Evolutionary conservation across 2,329 filamentous ascomycete genomes (phyloP).

Genomic region (Nakataea oryzae): DNA sequence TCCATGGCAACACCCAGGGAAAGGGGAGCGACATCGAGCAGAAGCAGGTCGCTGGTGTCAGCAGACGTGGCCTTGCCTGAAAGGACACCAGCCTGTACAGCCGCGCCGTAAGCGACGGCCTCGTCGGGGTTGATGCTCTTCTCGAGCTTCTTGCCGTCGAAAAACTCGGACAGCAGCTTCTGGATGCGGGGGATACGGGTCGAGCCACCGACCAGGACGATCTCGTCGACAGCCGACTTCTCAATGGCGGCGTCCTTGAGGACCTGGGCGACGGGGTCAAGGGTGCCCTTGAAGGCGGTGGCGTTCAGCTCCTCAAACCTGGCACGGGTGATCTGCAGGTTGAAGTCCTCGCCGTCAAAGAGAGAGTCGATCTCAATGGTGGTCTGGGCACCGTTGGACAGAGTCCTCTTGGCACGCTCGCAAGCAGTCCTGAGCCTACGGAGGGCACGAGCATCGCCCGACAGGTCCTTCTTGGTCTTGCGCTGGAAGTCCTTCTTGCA

Average conservation of each 20-base stretch:
- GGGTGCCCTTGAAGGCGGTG: conserved; percentile 86
- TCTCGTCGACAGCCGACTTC: conserved; percentile 92
- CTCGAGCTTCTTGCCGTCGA: conserved; percentile 99
- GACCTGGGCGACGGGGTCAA: conserved; percentile 93
- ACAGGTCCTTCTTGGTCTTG: conserved; percentile 73
- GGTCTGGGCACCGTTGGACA: conserved; percentile 94
- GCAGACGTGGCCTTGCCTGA: conserved; percentile 95
- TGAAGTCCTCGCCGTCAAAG: conserved; percentile 96
- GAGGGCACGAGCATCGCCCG: conserved; percentile 79
- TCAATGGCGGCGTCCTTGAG: conserved; percentile 83
- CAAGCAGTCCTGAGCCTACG: conserved; percentile 94
- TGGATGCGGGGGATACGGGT: conserved; percentile 98
- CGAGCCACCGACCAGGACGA: conserved; percentile 96
- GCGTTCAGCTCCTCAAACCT: conserved; percentile 98
- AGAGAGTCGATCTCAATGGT: conserved; percentile 98
- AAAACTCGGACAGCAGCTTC: conserved; percentile 98
- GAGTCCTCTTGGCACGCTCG: conserved; percentile 98
- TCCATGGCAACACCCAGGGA: conserved; percentile 99
- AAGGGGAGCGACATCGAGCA: conserved; percentile 92
- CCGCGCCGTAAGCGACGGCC: conserved; percentile 97
- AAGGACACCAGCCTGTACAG: conserved; percentile 96
- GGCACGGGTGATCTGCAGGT: conserved; percentile 92
- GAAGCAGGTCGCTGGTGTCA: conserved; percentile 86
- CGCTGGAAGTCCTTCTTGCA: conserved; percentile 91
- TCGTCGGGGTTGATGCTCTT: conserved; percentile 99